A percentile compares a stretch with the other conserved stretches of the same genome.
phyloP scores from a whole-genome alignment of 441 rosid genomes.

The Erodium trifolium region DNA sequence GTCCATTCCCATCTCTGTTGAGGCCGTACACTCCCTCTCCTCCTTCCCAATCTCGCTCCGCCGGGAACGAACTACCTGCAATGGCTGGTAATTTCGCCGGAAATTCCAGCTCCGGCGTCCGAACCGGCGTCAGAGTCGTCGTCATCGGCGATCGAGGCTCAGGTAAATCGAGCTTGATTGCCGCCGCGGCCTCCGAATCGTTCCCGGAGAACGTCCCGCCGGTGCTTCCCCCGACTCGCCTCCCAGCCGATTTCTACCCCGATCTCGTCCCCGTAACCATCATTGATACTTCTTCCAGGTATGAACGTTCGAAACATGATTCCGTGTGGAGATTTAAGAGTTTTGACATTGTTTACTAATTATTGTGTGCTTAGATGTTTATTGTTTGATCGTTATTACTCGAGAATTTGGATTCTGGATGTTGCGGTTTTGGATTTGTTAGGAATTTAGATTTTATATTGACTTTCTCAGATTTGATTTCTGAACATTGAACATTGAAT shows the following conservation, averaged over 20 bases:
- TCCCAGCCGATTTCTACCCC: conserved; percentile 55
- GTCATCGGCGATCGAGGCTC: conserved; percentile 63
- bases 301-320: background rate
- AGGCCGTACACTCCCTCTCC: too few relatives aligned
- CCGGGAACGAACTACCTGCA: too few relatives aligned
- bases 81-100: conserved; percentile 16
- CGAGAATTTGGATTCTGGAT: too few relatives aligned
- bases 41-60: too few relatives aligned
- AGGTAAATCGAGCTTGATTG: conserved; percentile 61
- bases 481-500: too few relatives aligned
- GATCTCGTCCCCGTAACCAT: conserved; percentile 58
- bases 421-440: too few relatives aligned
- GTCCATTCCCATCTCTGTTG: too few relatives aligned
- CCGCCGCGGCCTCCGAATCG: conserved; percentile 46
- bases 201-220: conserved; percentile 51
- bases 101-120: conserved; percentile 25
- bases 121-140: conserved; percentile 34
- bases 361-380: too few relatives aligned
- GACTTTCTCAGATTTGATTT: too few relatives aligned
- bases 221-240: conserved; percentile 48
- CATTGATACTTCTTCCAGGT: conserved; percentile 69
- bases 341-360: too few relatives aligned
- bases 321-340: background rate
- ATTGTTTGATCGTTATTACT: too few relatives aligned
- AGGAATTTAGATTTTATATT: too few relatives aligned